Conservation (phyloP, 2,329 filamentous ascomycete species). For the Fusarium nurragi region DNA sequence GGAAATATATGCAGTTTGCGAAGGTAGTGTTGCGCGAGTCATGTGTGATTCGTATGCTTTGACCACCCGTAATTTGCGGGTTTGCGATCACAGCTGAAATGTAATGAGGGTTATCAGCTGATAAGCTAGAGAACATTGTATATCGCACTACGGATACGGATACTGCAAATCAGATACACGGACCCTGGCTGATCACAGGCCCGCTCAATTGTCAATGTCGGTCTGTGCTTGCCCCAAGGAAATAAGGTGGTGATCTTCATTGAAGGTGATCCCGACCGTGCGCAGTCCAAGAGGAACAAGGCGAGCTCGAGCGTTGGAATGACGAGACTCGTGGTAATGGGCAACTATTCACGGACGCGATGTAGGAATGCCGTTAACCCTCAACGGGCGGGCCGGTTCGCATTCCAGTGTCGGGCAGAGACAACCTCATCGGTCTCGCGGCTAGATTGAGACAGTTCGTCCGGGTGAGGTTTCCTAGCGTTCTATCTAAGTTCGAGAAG, state of each 20-base stretch:
- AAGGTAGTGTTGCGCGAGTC: neutral
- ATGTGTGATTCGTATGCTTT: neutral
- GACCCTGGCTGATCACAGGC: neutral
- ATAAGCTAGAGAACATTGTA: neutral
- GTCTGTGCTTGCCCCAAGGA: neutral
- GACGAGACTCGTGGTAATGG: too few species aligned
- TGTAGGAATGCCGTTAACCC: conserved; percentile 5
- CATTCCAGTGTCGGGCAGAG: neutral
- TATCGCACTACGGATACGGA: too few species aligned
- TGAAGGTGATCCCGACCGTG: neutral
- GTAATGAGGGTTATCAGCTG: too few species aligned
- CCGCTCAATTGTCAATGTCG: too few species aligned
- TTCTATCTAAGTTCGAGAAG: neutral
- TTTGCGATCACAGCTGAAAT: too few species aligned
- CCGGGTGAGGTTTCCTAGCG: neutral
- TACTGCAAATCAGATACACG: neutral
- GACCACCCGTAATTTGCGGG: too few species aligned
- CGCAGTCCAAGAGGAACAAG: neutral
- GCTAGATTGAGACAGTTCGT: neutral
- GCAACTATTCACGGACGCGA: neutral
- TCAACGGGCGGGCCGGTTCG: too few species aligned
- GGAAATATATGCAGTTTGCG: too few species aligned
- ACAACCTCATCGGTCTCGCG: neutral
- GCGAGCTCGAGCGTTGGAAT: too few species aligned
- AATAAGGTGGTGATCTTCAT: neutral